Base-by-base conservation (phyloP, 176 grass and related monocot species). In the Aegilops speltoides region DNA sequence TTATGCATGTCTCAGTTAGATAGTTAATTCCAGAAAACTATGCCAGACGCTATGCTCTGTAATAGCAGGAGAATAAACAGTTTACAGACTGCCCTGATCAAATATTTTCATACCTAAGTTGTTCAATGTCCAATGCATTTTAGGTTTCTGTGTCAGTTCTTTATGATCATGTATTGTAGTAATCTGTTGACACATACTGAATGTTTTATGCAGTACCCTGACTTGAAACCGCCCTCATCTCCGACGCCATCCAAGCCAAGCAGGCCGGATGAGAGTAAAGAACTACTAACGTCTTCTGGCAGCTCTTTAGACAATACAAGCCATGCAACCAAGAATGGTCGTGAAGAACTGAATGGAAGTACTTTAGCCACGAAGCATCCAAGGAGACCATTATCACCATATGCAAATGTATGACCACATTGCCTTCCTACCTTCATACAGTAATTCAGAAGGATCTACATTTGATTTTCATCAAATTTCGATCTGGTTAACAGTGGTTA, bases 361-460 rank as follows among this genome's bases (percentile, higher is more conserved):
- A 61, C 26, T 74, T 82, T 54, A 79, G 73, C 68, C 7, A 38
- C 14, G 7, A 91, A 89, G 34, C 31, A 19, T 85, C 28, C 73
- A 8, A 38, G 23, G 7, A 82, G 89, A 91, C 73, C 86, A 9
- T 88, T 87, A 57, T 91, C 88, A 6, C 93, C 93, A 56, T 95
- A 93, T 72, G 67, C 89, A 61, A 93, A 98, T 76, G 91, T 93
- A 92, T 81, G 91, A 66, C 78, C 25, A 15, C 25, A 3, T 83
- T 33, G 23, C 86, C 46, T 32, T 88, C 33, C 68, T 48, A 81
- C 26, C 64, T 16, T 34, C 24, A 31, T 12, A 60, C 8, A 60
- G 16, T 56, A 25, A 72, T 45, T 34, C n/a, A 57, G 3, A 10
- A 23, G 23, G 1, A 61, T 88, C 16, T 45, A 43, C 0, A 14